These are phyloP conservation scores for Calonectria crousiana DNA, from an alignment of 2,329 filamentous ascomycete species.

Conservation along the genomic window DNA sequence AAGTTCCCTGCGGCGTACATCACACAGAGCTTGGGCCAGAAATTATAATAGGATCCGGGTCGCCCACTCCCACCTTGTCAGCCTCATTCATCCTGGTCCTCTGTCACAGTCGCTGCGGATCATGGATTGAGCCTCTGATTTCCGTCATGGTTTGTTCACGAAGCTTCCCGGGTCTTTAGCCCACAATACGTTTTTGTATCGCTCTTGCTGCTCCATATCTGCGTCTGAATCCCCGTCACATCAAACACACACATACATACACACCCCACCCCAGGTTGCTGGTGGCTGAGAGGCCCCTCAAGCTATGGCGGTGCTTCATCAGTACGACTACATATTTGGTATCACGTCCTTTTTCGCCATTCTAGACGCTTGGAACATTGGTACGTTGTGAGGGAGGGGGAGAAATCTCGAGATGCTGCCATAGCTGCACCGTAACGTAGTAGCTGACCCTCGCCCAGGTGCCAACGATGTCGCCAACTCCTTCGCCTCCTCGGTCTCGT, in stretches of 20 bases:
- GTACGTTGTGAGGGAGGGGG: conserved; percentile 44
- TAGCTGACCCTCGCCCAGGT: conserved; percentile 46
- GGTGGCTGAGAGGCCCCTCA: neutral
- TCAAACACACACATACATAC: neutral
- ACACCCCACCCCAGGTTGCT: neutral
- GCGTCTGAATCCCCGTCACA: neutral
- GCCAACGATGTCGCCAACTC: conserved; percentile 65
- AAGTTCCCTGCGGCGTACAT: neutral
- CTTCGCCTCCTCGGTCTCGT: conserved; percentile 60
- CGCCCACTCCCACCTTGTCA: neutral
- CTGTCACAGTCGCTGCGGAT: conserved; percentile 10
- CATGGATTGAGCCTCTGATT: conserved; percentile 35
- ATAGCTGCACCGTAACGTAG: too few species aligned
- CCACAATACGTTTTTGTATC: neutral
- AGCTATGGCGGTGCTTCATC: conserved; percentile 53
- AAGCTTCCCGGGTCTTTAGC: neutral
- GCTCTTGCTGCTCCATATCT: conserved; percentile 8
- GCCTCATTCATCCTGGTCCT: conserved; percentile 30
- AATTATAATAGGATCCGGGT: conserved; percentile 28
- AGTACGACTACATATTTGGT: conserved; percentile 69
- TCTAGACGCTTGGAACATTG: conserved; percentile 72
- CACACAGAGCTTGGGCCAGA: conserved; percentile 18
- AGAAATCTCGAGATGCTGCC: neutral
- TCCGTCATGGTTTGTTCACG: conserved; percentile 30
- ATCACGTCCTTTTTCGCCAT: conserved; percentile 68